These are phyloP conservation scores for Auriscalpium vulgare DNA, from an alignment of 768 basidiomycete genomes.

Conservation along the genomic window DNA sequence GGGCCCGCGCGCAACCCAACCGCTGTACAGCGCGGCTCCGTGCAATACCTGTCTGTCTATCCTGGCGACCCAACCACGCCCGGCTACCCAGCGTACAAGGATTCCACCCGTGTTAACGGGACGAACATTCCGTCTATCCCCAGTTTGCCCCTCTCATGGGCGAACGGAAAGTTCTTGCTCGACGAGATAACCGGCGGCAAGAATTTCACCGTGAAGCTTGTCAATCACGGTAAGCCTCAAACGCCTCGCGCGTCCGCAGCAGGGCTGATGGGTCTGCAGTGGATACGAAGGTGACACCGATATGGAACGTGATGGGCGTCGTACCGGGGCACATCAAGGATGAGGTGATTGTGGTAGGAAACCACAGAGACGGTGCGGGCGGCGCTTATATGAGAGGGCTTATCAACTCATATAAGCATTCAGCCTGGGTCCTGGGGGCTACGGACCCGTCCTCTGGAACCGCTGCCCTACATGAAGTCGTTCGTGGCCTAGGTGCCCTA, in stretches of 20 bases:
- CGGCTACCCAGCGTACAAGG: conserved; percentile 78
- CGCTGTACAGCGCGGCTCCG: conserved; percentile 81
- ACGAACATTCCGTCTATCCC: conserved; percentile 70
- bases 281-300: conserved; percentile 71
- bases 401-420: neutral
- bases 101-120: conserved; percentile 55
- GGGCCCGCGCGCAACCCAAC: conserved; percentile 86
- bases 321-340: conserved; percentile 79
- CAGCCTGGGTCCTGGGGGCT: conserved; percentile 75
- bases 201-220: conserved; percentile 40
- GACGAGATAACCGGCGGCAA: conserved; percentile 33
- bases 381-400: conserved; percentile 23
- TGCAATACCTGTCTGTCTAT: conserved; percentile 54
- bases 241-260: too few relatives aligned
- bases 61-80: conserved; percentile 81
- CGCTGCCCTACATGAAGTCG: conserved; percentile 66
- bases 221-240: conserved; percentile 41
- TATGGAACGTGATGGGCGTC: conserved; percentile 83
- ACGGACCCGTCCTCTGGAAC: conserved; percentile 77
- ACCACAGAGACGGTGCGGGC: conserved; percentile 75
- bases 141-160: conserved; percentile 83
- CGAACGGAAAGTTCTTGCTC: conserved; percentile 61
- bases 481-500: conserved; percentile 68
- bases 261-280: conserved; percentile 31
- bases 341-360: conserved; percentile 82